Evolutionary conservation across 139 green algal genomes (phyloP).

Genomic region (Coelastrella sp.): DNA sequence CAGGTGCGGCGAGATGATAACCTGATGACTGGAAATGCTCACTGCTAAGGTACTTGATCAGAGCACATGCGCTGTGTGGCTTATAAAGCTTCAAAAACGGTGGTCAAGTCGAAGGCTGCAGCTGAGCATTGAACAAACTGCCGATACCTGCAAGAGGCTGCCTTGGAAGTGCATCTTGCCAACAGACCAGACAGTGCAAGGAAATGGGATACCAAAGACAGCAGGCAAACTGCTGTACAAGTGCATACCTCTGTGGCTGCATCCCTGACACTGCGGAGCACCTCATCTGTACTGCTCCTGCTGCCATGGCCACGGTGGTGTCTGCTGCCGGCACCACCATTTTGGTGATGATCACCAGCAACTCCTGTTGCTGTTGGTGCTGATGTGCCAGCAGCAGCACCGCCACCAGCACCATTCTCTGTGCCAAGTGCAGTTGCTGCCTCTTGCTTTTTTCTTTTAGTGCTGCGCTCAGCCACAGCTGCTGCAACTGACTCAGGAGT

Average conservation of each 20-base stretch:
- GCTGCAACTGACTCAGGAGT: neutral
- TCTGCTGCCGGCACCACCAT: neutral
- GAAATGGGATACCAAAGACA: too few relatives aligned
- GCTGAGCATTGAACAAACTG: too few relatives aligned
- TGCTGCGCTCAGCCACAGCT: neutral
- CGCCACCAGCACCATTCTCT: neutral
- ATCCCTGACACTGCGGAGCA: neutral
- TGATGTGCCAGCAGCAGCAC: neutral
- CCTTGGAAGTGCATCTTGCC: too few relatives aligned
- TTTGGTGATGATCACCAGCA: neutral
- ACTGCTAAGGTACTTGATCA: too few relatives aligned
- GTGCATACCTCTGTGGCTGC: neutral
- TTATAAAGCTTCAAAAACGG: too few relatives aligned
- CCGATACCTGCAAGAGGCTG: too few relatives aligned
- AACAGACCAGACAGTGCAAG: too few relatives aligned
- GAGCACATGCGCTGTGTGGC: too few relatives aligned
- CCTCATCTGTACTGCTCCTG: neutral
- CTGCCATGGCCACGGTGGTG: neutral
- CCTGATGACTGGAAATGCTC: neutral
- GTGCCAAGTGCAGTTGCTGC: neutral
- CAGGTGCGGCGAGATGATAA: neutral
- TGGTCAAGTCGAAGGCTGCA: too few relatives aligned
- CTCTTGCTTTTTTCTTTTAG: neutral
- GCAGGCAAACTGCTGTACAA: neutral
- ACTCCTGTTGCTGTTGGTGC: neutral